Conservation (phyloP, 768 basidiomycete species). For the Brasilioporus rufonigricans region DNA sequence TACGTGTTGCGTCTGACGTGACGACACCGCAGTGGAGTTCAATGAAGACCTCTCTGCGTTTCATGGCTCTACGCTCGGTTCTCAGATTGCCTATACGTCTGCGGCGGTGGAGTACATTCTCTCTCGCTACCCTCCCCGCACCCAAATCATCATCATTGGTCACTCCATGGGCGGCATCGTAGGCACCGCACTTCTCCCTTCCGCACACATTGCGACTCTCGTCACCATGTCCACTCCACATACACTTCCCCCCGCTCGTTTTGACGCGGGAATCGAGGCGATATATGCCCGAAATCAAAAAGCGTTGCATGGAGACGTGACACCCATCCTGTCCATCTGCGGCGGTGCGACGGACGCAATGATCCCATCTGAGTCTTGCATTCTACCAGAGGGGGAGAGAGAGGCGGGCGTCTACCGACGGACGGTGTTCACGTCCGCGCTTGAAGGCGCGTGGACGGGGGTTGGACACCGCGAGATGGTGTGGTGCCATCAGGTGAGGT, state of each 20-base stretch:
- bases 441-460: conserved; percentile 93
- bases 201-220: conserved; percentile 64
- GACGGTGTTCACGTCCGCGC: conserved; percentile 79
- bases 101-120: conserved; percentile 76
- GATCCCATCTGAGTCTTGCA: conserved; percentile 88
- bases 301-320: conserved; percentile 43
- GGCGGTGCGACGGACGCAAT: conserved; percentile 91
- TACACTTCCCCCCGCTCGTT: conserved; percentile 79
- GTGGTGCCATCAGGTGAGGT: conserved; percentile 98
- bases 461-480: conserved; percentile 97
- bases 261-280: conserved; percentile 76
- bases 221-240: conserved; percentile 98
- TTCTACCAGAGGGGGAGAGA: conserved; percentile 40
- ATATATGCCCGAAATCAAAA: conserved; percentile 55
- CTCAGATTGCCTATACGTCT: conserved; percentile 74
- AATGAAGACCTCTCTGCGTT: conserved; percentile 97
- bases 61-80: conserved; percentile 82
- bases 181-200: conserved; percentile 74
- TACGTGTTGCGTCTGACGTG: neutral
- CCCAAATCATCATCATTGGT: conserved; percentile 74
- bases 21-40: conserved; percentile 63
- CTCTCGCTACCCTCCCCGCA: conserved; percentile 63
- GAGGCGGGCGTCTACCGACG: conserved; percentile 40
- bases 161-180: conserved; percentile 99
- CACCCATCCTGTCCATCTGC: conserved; percentile 79